These are phyloP conservation scores for Fusarium tanahbumbuense DNA, from an alignment of 2,329 filamentous ascomycete genomes.

Conservation along the genomic window DNA sequence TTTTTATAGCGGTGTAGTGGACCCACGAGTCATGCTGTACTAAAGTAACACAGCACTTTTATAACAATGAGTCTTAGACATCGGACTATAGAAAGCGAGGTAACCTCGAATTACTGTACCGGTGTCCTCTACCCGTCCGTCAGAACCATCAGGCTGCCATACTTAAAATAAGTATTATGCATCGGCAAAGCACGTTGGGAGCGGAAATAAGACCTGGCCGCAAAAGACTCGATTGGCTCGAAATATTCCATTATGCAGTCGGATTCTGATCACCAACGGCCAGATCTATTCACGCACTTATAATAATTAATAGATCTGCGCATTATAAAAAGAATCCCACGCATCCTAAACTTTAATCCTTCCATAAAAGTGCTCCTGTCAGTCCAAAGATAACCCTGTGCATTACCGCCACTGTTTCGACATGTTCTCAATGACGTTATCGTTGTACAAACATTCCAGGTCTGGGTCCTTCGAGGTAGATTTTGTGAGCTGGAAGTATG, in stretches of 20 bases:
- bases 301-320: not conserved
- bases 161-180: not conserved
- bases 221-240: not conserved
- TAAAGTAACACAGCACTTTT: not conserved
- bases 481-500: rapidly evolving
- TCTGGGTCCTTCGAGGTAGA: not conserved
- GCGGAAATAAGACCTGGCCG: not conserved
- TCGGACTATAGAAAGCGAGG: not conserved
- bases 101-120: not conserved
- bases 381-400: not conserved
- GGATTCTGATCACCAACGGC: not conserved
- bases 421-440: not conserved
- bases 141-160: not conserved
- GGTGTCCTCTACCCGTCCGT: not conserved
- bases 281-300: not conserved
- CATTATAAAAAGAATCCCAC: not conserved
- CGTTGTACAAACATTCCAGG: not conserved
- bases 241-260: not conserved
- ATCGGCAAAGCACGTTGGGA: not conserved
- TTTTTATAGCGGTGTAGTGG: not conserved
- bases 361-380: not conserved
- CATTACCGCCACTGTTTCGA: not conserved
- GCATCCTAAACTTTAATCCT: not conserved
- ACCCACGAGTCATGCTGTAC: not conserved
- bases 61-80: not conserved